Conservation (phyloP, 352 stramenopile genomes). For the Phytophthora lateralis region DNA sequence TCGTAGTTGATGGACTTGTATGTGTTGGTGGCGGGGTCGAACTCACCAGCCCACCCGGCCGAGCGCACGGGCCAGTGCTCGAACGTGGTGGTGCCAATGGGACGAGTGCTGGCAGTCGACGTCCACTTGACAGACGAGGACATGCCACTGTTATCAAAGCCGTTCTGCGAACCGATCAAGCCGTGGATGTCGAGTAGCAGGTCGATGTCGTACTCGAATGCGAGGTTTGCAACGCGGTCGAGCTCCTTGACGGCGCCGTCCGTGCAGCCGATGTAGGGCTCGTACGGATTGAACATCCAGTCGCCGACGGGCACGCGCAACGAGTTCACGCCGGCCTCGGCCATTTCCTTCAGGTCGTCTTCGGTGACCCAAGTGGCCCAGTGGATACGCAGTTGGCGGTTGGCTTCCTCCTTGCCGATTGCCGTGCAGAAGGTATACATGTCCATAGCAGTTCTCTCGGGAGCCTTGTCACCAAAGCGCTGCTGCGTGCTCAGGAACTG, state of each 20-base stretch:
- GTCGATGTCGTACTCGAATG: constrained; percentile 84
- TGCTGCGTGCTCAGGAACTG: constrained; percentile 92
- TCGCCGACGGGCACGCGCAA: constrained; percentile 93
- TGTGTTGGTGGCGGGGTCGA: constrained; percentile 77
- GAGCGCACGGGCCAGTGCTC: constrained; percentile 92
- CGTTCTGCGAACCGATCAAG: constrained; percentile 93
- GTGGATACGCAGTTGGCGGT: constrained; percentile 92
- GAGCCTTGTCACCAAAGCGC: constrained; percentile 72
- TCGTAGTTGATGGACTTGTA: constrained; percentile 93
- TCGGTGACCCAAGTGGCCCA: constrained; percentile 95
- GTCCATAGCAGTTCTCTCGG: constrained; percentile 90
- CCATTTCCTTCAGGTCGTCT: constrained; percentile 89
- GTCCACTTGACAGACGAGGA: constrained; percentile 91
- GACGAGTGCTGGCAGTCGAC: constrained; percentile 71
- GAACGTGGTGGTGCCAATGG: constrained; percentile 88
- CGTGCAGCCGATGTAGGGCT: constrained; percentile 92
- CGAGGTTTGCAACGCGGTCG: constrained; percentile 88
- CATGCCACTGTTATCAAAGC: constrained; percentile 95
- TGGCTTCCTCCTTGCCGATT: constrained; percentile 90
- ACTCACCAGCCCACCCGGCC: constrained; percentile 92
- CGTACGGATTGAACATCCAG: constrained; percentile 95
- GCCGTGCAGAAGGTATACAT: constrained; percentile 91
- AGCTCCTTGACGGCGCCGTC: constrained; percentile 92
- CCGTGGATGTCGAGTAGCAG: constrained; percentile 95
- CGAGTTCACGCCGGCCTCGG: constrained; percentile 73